Base-by-base conservation (phyloP, 257 asterid genomes). In the Cruciata laevipes region DNA sequence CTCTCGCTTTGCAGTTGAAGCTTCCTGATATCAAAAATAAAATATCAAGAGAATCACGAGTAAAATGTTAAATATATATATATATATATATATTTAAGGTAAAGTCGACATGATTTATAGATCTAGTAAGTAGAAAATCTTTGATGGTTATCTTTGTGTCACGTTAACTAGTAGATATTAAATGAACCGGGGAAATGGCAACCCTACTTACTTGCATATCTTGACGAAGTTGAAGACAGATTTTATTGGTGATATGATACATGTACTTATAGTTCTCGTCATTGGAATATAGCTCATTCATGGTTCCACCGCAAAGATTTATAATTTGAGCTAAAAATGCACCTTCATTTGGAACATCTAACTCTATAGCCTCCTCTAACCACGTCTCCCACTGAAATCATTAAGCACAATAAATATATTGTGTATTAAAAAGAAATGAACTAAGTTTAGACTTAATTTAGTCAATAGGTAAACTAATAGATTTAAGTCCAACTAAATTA, bases 171-270 rank as follows among this genome's bases (percentile, higher is more conserved):
- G n/a, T n/a, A n/a, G n/a, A n/a, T n/a, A n/a, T n/a, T n/a, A n/a
- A n/a, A n/a, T 27, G 30, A 27, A 27, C 30, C 30, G 30, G 30
- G 30, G 30, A 27, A 27, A 2, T 27, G 30, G 30, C 30, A 27
- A 27, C 30, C 30, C 1, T 27, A 27, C 30, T 27, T 27, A 27
- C 30, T 2, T 27, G 30, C 40, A 24, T 9, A 1, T 24, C 25
- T 16, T 65, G 69, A 14, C 58, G 59, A 42, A 65, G 69, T 49
- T 42, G 69, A 47, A 24, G 30, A 27, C 69, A 47, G 1, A 49
- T 44, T 27, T 66, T 49, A 7, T 66, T 27, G 14, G 60, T 47
- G 30, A 47, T 24, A 32, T 47, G 6, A 25, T 57, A 17, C 25
- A 66, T 0, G 20, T 1, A 3, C 44, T 47, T 30, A 37, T 12